Conservation (phyloP, 106 monocot species). For the Apostasia ramifera region DNA sequence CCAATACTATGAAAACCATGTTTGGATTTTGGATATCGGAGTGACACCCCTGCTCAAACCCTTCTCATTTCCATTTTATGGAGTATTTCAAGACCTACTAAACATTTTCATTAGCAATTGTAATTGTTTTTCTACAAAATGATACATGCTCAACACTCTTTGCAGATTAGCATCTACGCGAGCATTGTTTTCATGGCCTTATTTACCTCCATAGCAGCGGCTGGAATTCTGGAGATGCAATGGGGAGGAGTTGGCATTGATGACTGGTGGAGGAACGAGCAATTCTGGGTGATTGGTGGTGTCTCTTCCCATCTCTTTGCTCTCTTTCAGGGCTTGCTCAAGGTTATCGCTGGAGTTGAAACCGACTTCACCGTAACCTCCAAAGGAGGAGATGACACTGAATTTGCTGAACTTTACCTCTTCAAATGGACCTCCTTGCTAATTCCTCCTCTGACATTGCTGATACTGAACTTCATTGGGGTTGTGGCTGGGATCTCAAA, state of each 20-base stretch:
- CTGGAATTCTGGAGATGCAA: conserved; percentile 40
- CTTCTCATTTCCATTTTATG: neutral
- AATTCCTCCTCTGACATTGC: conserved; percentile 36
- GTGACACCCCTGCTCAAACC: neutral
- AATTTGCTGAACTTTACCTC: conserved; percentile 30
- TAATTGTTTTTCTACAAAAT: too few species aligned
- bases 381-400: conserved; percentile 35
- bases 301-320: conserved; percentile 49
- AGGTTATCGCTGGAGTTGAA: conserved; percentile 40
- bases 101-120: neutral
- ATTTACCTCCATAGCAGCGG: conserved; percentile 46
- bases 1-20: too few species aligned
- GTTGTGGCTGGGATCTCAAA: conserved; percentile 41
- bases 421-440: conserved; percentile 54
- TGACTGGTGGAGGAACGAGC: conserved; percentile 55
- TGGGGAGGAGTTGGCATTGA: conserved; percentile 39
- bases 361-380: conserved; percentile 47
- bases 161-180: conserved; percentile 34
- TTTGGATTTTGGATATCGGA: neutral
- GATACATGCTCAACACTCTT: neutral
- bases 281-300: conserved; percentile 59
- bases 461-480: conserved; percentile 34
- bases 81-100: too few species aligned
- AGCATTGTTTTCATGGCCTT: conserved; percentile 41
- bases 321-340: conserved; percentile 43